A percentile compares a stretch with the other conserved stretches of the same genome.
Conservation (phyloP, 2,329 filamentous ascomycete species). For the Fusarium sp. region DNA sequence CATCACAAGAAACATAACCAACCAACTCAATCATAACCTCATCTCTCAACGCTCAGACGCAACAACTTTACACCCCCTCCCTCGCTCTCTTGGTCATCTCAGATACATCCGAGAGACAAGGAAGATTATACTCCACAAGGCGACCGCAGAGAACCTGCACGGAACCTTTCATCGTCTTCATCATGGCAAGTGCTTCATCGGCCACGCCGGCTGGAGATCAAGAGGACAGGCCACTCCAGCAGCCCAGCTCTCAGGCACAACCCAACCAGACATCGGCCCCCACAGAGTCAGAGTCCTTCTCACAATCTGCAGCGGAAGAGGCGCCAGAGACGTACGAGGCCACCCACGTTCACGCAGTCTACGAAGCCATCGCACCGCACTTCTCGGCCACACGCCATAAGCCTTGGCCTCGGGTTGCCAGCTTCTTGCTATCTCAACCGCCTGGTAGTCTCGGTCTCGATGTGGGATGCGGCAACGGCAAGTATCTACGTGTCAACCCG, state of each 20-base stretch:
- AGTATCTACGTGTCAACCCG: slow-evolving; percentile 86
- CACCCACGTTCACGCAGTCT: slow-evolving; percentile 89
- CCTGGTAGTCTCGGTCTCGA: slow-evolving; percentile 86
- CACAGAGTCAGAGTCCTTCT: slow-evolving; percentile 6
- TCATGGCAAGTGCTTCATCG: slow-evolving; percentile 43
- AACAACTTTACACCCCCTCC: slow-evolving; percentile 4
- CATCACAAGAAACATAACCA: slow-evolving; percentile 18
- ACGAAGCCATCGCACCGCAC: slow-evolving; percentile 86
- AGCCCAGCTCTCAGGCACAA: slow-evolving; percentile 18
- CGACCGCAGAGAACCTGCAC: slow-evolving; percentile 2
- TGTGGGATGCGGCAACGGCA: slow-evolving; percentile 96
- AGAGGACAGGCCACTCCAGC: slow-evolving; percentile 26
- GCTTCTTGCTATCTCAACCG: slow-evolving; percentile 74
- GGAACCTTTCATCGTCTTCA: slow-evolving; percentile 2
- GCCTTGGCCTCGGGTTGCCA: slow-evolving; percentile 92
- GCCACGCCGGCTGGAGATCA: slow-evolving; percentile 35
- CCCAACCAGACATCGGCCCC: slow-evolving; percentile 10
- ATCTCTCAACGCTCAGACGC: slow-evolving; percentile 3
- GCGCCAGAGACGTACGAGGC: slow-evolving; percentile 76
- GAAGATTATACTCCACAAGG: slow-evolving; percentile 12
- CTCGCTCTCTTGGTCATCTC: not conserved
- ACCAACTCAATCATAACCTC: slow-evolving; percentile 3
- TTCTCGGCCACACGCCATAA: slow-evolving; percentile 83
- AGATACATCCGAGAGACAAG: not conserved
- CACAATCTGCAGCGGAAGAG: slow-evolving; percentile 39